Conservation (phyloP, 495 filamentous ascomycete genomes). For the Haplographium delicatum region DNA sequence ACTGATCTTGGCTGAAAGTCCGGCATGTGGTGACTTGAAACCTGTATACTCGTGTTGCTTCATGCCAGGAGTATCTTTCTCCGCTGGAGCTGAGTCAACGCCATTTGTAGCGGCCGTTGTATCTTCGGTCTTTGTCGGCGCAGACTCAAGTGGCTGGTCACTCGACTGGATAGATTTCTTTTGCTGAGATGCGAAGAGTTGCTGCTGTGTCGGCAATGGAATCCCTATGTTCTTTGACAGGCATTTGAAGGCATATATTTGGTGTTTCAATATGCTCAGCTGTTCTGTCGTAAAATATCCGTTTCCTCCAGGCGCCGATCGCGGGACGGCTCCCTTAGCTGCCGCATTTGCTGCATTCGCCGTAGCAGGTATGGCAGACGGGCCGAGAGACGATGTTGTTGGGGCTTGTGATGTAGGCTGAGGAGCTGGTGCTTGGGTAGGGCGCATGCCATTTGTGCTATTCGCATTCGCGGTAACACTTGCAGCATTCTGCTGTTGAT, state of each 20-base stretch:
- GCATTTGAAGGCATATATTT: constrained; percentile 78
- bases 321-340: constrained; percentile 25
- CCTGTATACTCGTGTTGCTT: constrained; percentile 44
- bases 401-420: constrained; percentile 33
- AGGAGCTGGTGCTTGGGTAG: constrained; percentile 22
- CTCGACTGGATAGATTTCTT: constrained; percentile 52
- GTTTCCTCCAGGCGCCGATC: constrained; percentile 39
- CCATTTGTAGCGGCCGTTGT: constrained; percentile 30
- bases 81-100: constrained; percentile 15
- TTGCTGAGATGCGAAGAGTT: constrained; percentile 68
- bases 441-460: constrained; percentile 44
- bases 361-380: constrained; percentile 42
- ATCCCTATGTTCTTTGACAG: constrained; percentile 76
- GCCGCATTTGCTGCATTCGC: constrained; percentile 37
- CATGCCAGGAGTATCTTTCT: constrained; percentile 15
- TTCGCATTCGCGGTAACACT: constrained; percentile 34
- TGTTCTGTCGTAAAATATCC: constrained; percentile 64
- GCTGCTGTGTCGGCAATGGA: constrained; percentile 65
- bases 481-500: constrained; percentile 34
- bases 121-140: constrained; percentile 48
- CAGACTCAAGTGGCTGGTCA: constrained; percentile 50
- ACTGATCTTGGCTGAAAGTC: constrained; percentile 55
- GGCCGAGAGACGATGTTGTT: constrained; percentile 30
- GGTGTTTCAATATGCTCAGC: constrained; percentile 61
- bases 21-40: constrained; percentile 61